A percentile compares a stretch with the other conserved stretches of the same genome.
These are phyloP conservation scores for Linnemannia hyalina DNA, from an alignment of 192 early-diverging fungal species.

Conservation along the genomic window DNA sequence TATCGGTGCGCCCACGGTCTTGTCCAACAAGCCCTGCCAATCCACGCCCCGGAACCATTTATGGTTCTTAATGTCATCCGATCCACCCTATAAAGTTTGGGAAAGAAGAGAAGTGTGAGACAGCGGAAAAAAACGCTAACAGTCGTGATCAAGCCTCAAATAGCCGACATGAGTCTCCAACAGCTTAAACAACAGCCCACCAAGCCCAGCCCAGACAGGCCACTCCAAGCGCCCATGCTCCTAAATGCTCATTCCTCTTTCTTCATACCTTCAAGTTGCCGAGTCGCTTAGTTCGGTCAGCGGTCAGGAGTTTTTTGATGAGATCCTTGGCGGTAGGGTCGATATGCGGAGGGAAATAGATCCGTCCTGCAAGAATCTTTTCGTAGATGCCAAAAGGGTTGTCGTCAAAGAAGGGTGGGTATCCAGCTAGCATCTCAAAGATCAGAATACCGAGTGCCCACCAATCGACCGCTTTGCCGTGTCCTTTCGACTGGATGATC, in stretches of 20 bases:
- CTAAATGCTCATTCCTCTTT: too few species aligned
- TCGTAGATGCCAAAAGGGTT: constrained; percentile 98
- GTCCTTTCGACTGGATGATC: constrained; percentile 97
- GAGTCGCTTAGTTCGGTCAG: constrained; percentile 92
- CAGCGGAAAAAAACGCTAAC: neutral
- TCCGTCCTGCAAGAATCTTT: constrained; percentile 93
- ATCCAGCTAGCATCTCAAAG: constrained; percentile 98
- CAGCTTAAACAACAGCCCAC: too few species aligned
- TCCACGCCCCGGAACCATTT: constrained; percentile 95
- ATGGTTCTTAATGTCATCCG: constrained; percentile 93
- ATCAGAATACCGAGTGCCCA: constrained; percentile 98
- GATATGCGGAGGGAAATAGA: constrained; percentile 92
- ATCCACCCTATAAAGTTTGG: constrained; percentile 71
- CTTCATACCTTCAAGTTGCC: constrained; percentile 85
- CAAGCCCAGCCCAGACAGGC: neutral
- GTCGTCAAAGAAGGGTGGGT: constrained; percentile 98
- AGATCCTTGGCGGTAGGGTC: constrained; percentile 90
- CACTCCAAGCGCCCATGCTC: neutral
- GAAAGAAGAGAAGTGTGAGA: neutral
- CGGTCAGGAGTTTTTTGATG: constrained; percentile 88
- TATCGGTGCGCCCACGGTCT: constrained; percentile 86
- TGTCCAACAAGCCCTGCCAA: constrained; percentile 90
- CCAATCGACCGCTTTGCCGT: constrained; percentile 99
- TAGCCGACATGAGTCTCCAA: too few species aligned
- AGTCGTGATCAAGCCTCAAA: neutral